Base-by-base conservation (phyloP, 176 grass and related monocot genomes). In the Carex parvula region DNA sequence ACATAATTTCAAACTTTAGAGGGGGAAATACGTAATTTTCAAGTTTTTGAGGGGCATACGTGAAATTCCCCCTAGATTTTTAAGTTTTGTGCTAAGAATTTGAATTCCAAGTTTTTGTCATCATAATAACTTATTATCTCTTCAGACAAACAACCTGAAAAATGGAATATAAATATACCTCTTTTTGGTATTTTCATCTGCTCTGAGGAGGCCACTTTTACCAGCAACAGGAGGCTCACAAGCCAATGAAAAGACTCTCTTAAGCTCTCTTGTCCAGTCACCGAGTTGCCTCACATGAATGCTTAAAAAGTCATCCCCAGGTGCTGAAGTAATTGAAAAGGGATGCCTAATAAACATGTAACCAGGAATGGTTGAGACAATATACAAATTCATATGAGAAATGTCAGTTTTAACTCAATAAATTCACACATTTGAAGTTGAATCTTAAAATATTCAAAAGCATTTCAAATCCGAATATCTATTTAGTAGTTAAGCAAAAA, bases 301-400 rank as follows among this genome's bases (percentile, higher is more conserved):
- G 85, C 97, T 96, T 18, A 99, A 84, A 87, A 88, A 99, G 56
- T 95, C 90, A 46, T 99, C 91, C 60, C 91, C 97, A 48, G 97
- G 97, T 32, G 93, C 93, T 82, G 97, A 99, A 79, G 97, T 99
- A 81, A 99, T 94, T 61, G 97, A 99, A 87, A 99, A 99, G 3
- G 97, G 97, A 85, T 99, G 97, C 97, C 97, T 99, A 60, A 46
- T 29, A 89, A 24, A 57, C 26, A 78, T 78, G 41, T 78, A 78
- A 17, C 50, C 52, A 78, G 13, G 53, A 57, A 18, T 57, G 24
- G 32, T 17, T 78, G 22, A 78, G 73, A 78, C 46, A 76, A 55
- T 78, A 57, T 56, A 78, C 12, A 57, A 56, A 18, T 56, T 78
- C 14, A 17, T 57, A 26, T 56, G 24, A 26, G 5, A 32, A 57